A percentile compares a stretch with the other conserved stretches of the same genome.
Conservation (phyloP, 306 rosid species). For the Leucaena leucocephala region DNA sequence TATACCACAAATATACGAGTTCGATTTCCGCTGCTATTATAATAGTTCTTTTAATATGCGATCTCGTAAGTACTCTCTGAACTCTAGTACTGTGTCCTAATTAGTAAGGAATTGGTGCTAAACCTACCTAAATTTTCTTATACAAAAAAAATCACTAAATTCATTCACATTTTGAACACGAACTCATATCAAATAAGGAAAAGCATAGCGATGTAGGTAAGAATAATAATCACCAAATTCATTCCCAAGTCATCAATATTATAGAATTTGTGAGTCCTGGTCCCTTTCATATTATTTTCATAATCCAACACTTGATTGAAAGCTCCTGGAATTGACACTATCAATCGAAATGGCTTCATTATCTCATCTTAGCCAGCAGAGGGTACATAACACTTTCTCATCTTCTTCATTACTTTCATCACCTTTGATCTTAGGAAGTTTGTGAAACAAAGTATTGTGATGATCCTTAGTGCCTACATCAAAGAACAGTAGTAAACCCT, state of each 20-base stretch:
- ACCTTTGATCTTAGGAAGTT: slow-evolving; percentile 91
- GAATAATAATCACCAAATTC: slow-evolving; percentile 41
- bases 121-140: too few relatives aligned
- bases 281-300: slow-evolving; percentile 58
- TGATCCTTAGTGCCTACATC: slow-evolving; percentile 93
- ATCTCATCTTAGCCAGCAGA: slow-evolving; percentile 67
- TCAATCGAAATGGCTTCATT: slow-evolving; percentile 63
- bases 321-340: slow-evolving; percentile 91
- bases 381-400: slow-evolving; percentile 61
- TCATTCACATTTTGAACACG: slow-evolving; percentile 22
- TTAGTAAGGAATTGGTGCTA: too few relatives aligned
- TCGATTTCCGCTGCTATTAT: too few relatives aligned
- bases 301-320: slow-evolving; percentile 60
- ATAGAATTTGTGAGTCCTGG: slow-evolving; percentile 95
- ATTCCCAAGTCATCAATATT: slow-evolving; percentile 93
- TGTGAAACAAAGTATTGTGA: slow-evolving; percentile 76
- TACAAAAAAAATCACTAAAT: too few relatives aligned
- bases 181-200: slow-evolving; percentile 31
- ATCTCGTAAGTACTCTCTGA: too few relatives aligned
- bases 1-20: too few relatives aligned
- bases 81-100: too few relatives aligned
- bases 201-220: slow-evolving; percentile 10
- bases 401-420: slow-evolving; percentile 63
- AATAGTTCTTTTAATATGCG: too few relatives aligned
- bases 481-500: slow-evolving; percentile 82